Base-by-base conservation (phyloP, 257 asterid genomes). In the Solanum etuberosum region DNA sequence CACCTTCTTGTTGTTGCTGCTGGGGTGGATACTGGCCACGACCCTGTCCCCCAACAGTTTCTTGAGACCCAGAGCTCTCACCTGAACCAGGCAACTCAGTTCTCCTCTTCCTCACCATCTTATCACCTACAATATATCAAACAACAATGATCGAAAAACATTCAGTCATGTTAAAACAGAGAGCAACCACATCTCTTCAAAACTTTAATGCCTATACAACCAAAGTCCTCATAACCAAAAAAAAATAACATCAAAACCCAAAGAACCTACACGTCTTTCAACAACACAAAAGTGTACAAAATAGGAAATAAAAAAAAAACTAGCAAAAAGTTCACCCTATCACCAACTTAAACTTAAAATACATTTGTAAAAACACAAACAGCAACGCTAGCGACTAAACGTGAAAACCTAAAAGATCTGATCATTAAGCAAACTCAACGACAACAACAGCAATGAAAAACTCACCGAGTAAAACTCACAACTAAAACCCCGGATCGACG, bases 81-180 rank as follows among this genome's bases (percentile, higher is more conserved):
- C 97, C 92, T 84, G 91, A 85, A 32, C 96, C 92, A 87, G 95
- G 92, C 88, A 73, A 88, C 51, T 92, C 98, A 78, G 95, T 92
- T 87, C 98, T 88, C 90, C 91, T 94, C 94, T 95, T 96, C 89
- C 99, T 91, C 89, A 87, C 95, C 99, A 96, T 96, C 84, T 70
- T 86, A 72, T 87, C 87, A 91, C 82, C 98, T 92, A 83, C 25
- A 86, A 89, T 35, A 89, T 31, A 35, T 14, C 65, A 67, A 77
- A 48, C 40, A 88, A 48, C 83, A 87, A 85, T 68, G 27, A 70
- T 29, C 32, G 32, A 6, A 7, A n/a, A 63, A 35, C 70, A 14
- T 20, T 38, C 37, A 77, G 21, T 20, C 63, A 38, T 32, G 31
- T 32, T 5, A 29, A 16, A 38, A 18, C 37, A 61, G 23, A 46